Conservation (phyloP, 1,284 basidiomycete species). For the Trametes pubescens region DNA sequence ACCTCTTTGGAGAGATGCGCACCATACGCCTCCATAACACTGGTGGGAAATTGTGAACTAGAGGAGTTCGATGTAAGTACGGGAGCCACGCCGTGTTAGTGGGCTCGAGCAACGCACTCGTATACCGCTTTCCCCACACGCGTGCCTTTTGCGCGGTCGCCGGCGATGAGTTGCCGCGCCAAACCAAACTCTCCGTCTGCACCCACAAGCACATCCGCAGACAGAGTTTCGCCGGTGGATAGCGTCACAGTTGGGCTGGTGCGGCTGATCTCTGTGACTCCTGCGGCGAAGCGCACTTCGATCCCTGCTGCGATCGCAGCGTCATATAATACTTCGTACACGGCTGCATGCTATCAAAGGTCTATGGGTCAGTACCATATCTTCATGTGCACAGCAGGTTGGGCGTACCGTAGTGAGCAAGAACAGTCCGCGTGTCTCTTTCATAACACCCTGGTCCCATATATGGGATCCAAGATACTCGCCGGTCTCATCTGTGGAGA, state of each 20-base stretch:
- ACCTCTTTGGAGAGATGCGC: conserved; percentile 14
- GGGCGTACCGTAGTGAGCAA: conserved; percentile 55
- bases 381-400: not conserved
- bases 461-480: conserved; percentile 57
- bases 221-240: conserved; percentile 54
- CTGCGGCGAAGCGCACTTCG: conserved; percentile 30
- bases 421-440: conserved; percentile 63
- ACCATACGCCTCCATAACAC: not conserved
- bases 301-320: conserved; percentile 49
- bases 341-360: conserved; percentile 49
- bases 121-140: conserved; percentile 47
- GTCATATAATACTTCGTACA: conserved; percentile 50
- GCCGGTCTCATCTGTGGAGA: conserved; percentile 45
- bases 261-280: conserved; percentile 35
- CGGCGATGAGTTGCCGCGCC: conserved; percentile 41
- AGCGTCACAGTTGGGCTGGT: conserved; percentile 47
- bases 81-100: not conserved
- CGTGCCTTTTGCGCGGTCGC: conserved; percentile 42
- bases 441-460: conserved; percentile 62
- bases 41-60: conserved; percentile 13
- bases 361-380: no score
- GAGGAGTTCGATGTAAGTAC: not conserved
- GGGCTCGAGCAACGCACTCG: conserved; percentile 45
- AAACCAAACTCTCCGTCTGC: conserved; percentile 61
- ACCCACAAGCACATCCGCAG: conserved; percentile 66